A percentile compares a stretch with the other conserved stretches of the same genome.
These are phyloP conservation scores for Neurospora sp. DNA, from an alignment of 495 filamentous ascomycete genomes.

Conservation along the genomic window DNA sequence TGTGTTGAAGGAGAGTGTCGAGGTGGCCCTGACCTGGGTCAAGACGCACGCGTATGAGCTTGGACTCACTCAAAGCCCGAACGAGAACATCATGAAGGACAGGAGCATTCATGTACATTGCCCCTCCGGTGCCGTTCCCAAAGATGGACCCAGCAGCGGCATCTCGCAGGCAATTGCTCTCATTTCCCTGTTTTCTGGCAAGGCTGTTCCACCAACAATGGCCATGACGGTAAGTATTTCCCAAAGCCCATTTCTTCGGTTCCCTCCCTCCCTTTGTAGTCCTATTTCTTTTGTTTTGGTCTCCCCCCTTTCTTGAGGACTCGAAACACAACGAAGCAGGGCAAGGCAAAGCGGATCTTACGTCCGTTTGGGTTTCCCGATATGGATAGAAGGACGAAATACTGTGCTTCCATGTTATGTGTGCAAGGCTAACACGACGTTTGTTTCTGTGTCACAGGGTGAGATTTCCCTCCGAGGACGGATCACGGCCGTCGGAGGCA, in stretches of 20 bases:
- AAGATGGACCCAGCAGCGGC: slow-evolving; percentile 82
- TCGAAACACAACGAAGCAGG: neutral
- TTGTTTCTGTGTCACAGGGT: slow-evolving; percentile 35
- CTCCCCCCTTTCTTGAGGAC: neutral
- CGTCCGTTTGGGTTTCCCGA: neutral
- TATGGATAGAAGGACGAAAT: neutral
- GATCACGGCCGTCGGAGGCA: slow-evolving; percentile 82
- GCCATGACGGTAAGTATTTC: slow-evolving; percentile 68
- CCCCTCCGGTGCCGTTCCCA: slow-evolving; percentile 88
- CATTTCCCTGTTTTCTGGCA: slow-evolving; percentile 82
- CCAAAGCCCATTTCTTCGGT: neutral
- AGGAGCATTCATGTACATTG: slow-evolving; percentile 95
- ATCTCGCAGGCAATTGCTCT: slow-evolving; percentile 90
- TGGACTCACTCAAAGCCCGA: slow-evolving; percentile 66
- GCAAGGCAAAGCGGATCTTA: neutral
- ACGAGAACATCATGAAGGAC: slow-evolving; percentile 92
- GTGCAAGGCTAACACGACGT: slow-evolving; percentile 17
- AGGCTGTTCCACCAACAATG: slow-evolving; percentile 79
- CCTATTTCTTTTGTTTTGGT: neutral
- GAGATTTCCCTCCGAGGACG: slow-evolving; percentile 84
- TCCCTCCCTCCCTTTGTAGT: neutral
- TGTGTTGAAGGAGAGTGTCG: slow-evolving; percentile 93
- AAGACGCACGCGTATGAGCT: slow-evolving; percentile 92
- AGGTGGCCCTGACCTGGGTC: slow-evolving; percentile 92
- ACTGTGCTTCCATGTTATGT: neutral